phyloP scores from a whole-genome alignment of 139 green algal genomes.

The Auxenochlorella pyrenoidosa region DNA sequence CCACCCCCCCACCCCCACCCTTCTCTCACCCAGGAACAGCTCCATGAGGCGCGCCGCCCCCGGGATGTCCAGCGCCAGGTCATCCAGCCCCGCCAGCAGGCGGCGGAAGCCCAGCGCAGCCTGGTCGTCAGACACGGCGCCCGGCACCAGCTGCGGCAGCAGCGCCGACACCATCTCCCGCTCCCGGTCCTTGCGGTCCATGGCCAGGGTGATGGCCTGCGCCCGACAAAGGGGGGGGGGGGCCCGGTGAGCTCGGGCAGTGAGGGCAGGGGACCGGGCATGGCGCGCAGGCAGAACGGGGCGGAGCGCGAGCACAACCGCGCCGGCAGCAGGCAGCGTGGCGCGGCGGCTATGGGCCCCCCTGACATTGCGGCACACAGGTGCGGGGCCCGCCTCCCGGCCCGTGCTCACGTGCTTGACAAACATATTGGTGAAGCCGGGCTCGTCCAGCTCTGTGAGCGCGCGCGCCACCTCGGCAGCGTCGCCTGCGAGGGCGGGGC shows the following conservation, averaged over 20 bases:
- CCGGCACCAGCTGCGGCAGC: constrained; percentile 78
- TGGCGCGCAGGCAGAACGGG: too few species aligned
- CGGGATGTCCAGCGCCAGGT: constrained; percentile 91
- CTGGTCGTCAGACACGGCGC: constrained; percentile 58
- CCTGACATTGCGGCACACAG: too few species aligned
- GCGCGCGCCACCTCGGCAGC: constrained; percentile 65
- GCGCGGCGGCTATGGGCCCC: too few species aligned
- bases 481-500: constrained; percentile 37
- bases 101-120: constrained; percentile 73
- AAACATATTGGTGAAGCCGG: constrained; percentile 91
- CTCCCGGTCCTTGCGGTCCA: constrained; percentile 90
- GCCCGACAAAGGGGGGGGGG: not conserved
- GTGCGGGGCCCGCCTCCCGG: too few species aligned
- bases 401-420: constrained; percentile 77
- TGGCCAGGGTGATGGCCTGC: constrained; percentile 70
- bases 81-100: constrained; percentile 76
- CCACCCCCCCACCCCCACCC: too few species aligned
- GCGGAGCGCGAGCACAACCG: too few species aligned
- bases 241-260: not conserved
- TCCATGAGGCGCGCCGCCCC: constrained; percentile 82
- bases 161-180: constrained; percentile 82
- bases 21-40: constrained; percentile 36
- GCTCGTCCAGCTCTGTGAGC: constrained; percentile 80
- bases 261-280: not conserved
- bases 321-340: not conserved